These are phyloP conservation scores for Apophysomyces ossiformis DNA, from an alignment of 371 early-diverging fungal species.

Conservation along the genomic window DNA sequence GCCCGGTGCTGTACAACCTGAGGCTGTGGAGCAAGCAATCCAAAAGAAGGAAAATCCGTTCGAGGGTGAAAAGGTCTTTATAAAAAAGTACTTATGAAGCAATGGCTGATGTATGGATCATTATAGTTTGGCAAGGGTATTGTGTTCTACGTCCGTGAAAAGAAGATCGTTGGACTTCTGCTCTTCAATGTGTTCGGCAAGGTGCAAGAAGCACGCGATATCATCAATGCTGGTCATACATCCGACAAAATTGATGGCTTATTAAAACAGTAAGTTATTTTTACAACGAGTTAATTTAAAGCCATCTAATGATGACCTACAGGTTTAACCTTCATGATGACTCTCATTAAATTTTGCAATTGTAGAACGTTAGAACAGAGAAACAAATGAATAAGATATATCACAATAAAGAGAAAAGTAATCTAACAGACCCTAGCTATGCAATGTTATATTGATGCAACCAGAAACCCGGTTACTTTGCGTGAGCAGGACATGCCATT, in stretches of 20 bases:
- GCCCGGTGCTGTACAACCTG: slow-evolving; percentile 27
- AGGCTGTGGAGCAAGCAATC: slow-evolving; percentile 31
- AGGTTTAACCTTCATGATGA: background rate
- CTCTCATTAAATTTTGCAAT: background rate
- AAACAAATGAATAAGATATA: too few species aligned
- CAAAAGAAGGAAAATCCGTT: slow-evolving; percentile 31
- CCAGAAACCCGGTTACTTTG: too few species aligned
- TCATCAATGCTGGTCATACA: slow-evolving; percentile 55
- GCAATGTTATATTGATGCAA: too few species aligned
- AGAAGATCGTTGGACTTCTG: slow-evolving; percentile 69
- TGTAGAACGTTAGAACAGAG: too few species aligned
- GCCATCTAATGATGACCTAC: background rate
- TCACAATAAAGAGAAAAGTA: too few species aligned
- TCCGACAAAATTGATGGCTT: slow-evolving; percentile 52
- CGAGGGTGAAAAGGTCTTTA: slow-evolving; percentile 37
- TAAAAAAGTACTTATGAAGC: background rate
- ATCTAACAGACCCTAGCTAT: too few species aligned
- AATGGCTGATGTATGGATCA: slow-evolving; percentile 17
- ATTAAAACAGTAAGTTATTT: slow-evolving; percentile 39
- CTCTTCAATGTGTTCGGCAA: slow-evolving; percentile 76
- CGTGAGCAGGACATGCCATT: too few species aligned
- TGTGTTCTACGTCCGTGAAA: slow-evolving; percentile 71
- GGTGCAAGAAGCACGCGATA: slow-evolving; percentile 72
- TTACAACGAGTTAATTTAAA: background rate
- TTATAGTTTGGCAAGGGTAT: slow-evolving; percentile 71